phyloP scores from a whole-genome alignment of 495 filamentous ascomycete species.

The Pyronema omphalodes region DNA sequence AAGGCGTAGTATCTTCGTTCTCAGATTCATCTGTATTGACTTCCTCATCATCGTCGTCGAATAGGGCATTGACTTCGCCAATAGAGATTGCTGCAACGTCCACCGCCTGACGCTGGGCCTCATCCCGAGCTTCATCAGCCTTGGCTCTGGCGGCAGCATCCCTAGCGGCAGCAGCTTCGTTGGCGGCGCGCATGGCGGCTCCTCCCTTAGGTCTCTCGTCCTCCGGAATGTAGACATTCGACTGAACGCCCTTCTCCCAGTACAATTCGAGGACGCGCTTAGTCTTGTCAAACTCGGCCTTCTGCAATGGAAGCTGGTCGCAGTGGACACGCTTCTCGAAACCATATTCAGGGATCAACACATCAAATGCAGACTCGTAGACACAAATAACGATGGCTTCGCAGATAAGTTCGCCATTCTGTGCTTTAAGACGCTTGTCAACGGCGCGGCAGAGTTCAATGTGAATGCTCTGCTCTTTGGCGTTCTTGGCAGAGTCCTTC shows the following conservation, averaged over 20 bases:
- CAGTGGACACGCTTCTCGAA: constrained; percentile 99
- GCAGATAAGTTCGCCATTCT: constrained; percentile 82
- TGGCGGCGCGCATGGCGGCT: constrained; percentile 44
- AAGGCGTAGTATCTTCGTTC: constrained; percentile 14
- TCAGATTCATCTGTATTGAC: constrained; percentile 65
- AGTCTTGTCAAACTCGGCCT: constrained; percentile 94
- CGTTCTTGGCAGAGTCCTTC: constrained; percentile 94
- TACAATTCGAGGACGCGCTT: constrained; percentile 84
- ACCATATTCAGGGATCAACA: constrained; percentile 92
- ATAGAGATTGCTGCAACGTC: constrained; percentile 81
- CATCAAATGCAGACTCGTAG: constrained; percentile 96
- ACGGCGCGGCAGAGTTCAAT: constrained; percentile 92
- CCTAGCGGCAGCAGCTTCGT: constrained; percentile 55
- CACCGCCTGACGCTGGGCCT: constrained; percentile 73
- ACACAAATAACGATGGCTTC: constrained; percentile 94
- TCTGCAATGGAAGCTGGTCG: constrained; percentile 92
- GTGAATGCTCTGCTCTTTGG: constrained; percentile 96
- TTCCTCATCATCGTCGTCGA: constrained; percentile 87
- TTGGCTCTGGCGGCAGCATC: constrained; percentile 65
- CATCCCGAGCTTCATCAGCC: constrained; percentile 62
- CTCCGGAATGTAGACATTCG: constrained; percentile 87
- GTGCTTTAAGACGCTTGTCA: constrained; percentile 68
- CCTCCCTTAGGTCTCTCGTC: constrained; percentile 81
- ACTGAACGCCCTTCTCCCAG: constrained; percentile 98
- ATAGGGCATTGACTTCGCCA: constrained; percentile 78